Percentiles rank a stretch among this genome's conserved stretches.
Conservation (phyloP, 73 alveolate genomes). For the Blepharisma stoltei region DNA sequence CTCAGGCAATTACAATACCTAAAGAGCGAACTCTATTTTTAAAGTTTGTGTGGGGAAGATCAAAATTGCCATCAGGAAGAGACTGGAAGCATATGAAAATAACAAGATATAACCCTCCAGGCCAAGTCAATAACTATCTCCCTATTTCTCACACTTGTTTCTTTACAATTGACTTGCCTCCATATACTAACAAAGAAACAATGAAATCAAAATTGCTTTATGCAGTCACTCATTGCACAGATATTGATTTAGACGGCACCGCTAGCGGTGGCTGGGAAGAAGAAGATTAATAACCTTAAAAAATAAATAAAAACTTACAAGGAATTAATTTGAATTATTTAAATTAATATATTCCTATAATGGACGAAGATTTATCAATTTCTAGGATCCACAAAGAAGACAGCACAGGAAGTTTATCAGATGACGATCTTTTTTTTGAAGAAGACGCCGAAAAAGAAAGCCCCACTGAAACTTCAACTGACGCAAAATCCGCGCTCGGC, state of each 20-base stretch:
- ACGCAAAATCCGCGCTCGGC: too few relatives aligned
- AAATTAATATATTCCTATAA: too few relatives aligned
- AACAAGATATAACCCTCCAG: constrained; percentile 2
- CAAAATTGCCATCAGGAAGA: constrained; percentile 66
- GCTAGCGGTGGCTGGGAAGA: constrained; percentile 78
- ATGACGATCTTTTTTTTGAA: too few relatives aligned
- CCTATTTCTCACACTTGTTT: constrained; percentile 86
- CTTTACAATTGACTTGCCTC: constrained; percentile 75
- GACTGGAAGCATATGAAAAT: constrained; percentile 44
- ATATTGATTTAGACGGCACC: constrained; percentile 78
- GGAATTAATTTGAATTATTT: too few relatives aligned
- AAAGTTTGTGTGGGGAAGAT: constrained; percentile 90
- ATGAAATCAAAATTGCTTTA: constrained; percentile 66
- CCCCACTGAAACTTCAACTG: too few relatives aligned
- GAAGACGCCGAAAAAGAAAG: too few relatives aligned
- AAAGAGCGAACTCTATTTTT: constrained; percentile 74
- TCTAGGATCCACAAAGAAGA: too few relatives aligned
- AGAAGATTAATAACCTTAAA: constrained; percentile 52
- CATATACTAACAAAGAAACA: constrained; percentile 64
- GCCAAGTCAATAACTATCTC: constrained; percentile 54
- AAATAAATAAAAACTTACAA: too few relatives aligned
- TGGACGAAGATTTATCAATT: too few relatives aligned
- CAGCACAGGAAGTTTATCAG: too few relatives aligned
- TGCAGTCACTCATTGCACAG: constrained; percentile 88
- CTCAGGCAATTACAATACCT: too few relatives aligned